Percentiles rank a stretch among this genome's conserved stretches.
Evolutionary conservation across 768 basidiomycete species (phyloP).

Genomic region (Polyporus arcularius): DNA sequence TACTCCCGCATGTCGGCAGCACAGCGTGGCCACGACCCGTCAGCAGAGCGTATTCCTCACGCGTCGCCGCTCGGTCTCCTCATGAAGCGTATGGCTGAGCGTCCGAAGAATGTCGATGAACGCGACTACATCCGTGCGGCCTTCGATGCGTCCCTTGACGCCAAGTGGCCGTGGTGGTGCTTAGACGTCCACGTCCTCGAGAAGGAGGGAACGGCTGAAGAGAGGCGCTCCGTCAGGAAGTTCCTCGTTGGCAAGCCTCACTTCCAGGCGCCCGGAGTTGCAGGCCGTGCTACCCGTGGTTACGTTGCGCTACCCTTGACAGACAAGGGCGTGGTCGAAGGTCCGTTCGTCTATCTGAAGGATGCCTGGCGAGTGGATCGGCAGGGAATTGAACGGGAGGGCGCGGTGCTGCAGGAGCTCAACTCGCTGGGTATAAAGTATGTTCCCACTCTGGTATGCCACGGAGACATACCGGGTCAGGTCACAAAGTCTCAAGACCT

Average conservation of each 20-base stretch:
- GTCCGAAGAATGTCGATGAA: neutral
- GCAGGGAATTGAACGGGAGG: conserved; percentile 1
- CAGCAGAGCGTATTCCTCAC: neutral
- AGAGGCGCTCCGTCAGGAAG: neutral
- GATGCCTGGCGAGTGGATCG: conserved; percentile 7
- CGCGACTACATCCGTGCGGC: neutral
- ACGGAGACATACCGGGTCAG: neutral
- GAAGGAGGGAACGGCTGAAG: neutral
- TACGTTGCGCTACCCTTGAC: neutral
- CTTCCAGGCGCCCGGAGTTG: neutral
- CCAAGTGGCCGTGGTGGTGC: neutral
- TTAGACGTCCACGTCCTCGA: neutral
- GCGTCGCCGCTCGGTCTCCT: neutral
- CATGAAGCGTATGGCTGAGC: neutral
- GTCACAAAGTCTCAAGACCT: neutral
- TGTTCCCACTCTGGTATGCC: neutral
- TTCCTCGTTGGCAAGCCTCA: neutral
- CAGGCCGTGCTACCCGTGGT: neutral
- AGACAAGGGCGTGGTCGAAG: neutral
- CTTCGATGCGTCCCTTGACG: neutral
- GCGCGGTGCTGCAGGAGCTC: neutral
- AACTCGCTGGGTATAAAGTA: neutral
- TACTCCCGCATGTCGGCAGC: neutral
- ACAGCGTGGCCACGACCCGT: conserved; percentile 3
- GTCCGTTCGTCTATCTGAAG: conserved; percentile 1